Evolutionary conservation across 495 filamentous ascomycete genomes (phyloP).

Genomic region (Xylaria grammica): DNA sequence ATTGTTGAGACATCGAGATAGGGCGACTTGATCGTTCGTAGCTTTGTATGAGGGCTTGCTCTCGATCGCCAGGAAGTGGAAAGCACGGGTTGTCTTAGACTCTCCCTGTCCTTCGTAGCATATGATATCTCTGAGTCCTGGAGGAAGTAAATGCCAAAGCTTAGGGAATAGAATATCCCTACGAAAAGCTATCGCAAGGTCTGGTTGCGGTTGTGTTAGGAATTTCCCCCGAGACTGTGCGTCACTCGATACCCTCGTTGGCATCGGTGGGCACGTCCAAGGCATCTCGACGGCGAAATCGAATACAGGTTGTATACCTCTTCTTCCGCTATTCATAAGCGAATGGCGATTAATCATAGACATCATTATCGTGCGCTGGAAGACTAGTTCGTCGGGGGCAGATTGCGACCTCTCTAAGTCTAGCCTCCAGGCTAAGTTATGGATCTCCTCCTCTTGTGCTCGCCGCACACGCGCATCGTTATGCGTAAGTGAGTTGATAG

Average conservation of each 20-base stretch:
- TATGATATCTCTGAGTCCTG: not conserved
- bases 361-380: conserved; percentile 1
- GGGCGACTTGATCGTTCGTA: not conserved
- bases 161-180: not conserved
- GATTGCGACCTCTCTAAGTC: not conserved
- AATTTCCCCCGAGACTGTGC: not conserved
- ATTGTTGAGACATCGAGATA: not conserved
- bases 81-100: not conserved
- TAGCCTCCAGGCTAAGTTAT: not conserved
- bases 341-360: not conserved
- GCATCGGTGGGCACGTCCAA: conserved; percentile 3
- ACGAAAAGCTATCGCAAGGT: not conserved
- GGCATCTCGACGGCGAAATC: not conserved
- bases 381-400: not conserved
- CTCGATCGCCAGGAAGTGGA: not conserved
- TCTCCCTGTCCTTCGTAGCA: not conserved
- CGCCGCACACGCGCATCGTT: not conserved
- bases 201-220: not conserved
- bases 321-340: not conserved
- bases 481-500: not conserved
- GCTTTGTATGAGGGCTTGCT: not conserved
- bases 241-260: not conserved
- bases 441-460: not conserved
- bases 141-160: not conserved
- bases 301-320: not conserved